A percentile compares a stretch with the other conserved stretches of the same genome.
phyloP scores from a whole-genome alignment of 2,329 filamentous ascomycete species.

The Metarhizium brunneum region DNA sequence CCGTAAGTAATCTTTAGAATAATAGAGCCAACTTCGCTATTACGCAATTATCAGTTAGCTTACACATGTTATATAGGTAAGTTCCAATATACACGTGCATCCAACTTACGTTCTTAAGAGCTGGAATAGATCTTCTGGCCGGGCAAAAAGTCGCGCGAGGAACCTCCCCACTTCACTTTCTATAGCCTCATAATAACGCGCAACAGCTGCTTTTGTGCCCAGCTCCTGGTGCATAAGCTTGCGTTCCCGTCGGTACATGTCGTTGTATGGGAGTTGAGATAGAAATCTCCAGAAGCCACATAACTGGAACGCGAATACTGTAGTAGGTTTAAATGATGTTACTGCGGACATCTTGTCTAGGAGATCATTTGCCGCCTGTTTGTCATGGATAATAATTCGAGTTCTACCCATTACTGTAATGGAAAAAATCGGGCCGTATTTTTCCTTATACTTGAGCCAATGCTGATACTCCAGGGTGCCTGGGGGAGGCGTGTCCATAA shows the following conservation, averaged over 20 bases:
- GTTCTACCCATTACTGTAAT: conserved; percentile 17
- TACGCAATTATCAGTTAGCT: not conserved
- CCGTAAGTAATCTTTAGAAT: conserved; percentile 15
- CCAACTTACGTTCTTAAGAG: conserved; percentile 1
- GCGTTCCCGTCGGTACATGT: not conserved
- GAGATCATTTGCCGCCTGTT: conserved; percentile 22
- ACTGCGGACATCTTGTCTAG: conserved; percentile 22
- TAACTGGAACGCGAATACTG: not conserved
- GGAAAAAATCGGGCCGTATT: conserved; percentile 16
- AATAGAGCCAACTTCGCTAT: conserved; percentile 10
- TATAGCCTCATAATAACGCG: conserved; percentile 11
- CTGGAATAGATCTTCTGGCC: not conserved
- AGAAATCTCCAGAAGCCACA: not conserved
- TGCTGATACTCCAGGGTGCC: conserved; percentile 20
- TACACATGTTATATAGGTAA: too few relatives aligned
- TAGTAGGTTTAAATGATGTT: conserved; percentile 9
- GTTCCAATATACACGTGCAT: too few relatives aligned
- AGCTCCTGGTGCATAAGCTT: conserved; percentile 1
- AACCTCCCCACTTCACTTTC: not conserved
- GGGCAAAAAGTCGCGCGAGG: not conserved
- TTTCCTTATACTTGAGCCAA: conserved; percentile 23
- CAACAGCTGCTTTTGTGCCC: not conserved
- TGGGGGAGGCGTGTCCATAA: conserved; percentile 30
- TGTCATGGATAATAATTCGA: conserved; percentile 28
- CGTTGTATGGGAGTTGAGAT: not conserved